Percentiles rank a stretch among this genome's conserved stretches.
Evolutionary conservation across 257 asterid genomes (phyloP).

Genomic region (Solanum virginianum): DNA sequence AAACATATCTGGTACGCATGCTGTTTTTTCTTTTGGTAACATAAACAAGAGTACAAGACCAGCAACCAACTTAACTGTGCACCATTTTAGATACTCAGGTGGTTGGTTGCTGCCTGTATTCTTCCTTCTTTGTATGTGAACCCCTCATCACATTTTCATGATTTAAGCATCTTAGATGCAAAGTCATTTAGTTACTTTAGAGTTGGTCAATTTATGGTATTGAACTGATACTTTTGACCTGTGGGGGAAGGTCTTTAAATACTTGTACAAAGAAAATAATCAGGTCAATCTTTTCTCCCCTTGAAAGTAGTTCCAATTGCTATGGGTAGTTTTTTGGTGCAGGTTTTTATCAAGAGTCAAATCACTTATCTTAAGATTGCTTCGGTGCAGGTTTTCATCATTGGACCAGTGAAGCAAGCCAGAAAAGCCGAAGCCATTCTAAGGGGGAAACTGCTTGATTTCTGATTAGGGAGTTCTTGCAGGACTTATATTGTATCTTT

Average conservation of each 20-base stretch:
- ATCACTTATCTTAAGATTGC: background rate
- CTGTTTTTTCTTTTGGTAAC: background rate
- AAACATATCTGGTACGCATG: background rate
- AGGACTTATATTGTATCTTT: background rate
- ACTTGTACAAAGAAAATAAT: background rate
- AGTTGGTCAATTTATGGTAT: background rate
- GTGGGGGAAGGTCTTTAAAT: background rate
- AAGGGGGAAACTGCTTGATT: slow-evolving; percentile 62
- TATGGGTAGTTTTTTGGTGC: slow-evolving; percentile 2
- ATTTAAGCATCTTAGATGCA: background rate
- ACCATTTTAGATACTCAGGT: background rate
- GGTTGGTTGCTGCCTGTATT: background rate
- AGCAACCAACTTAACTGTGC: background rate
- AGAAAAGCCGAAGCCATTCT: slow-evolving; percentile 87
- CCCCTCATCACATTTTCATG: background rate
- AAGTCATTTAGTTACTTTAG: background rate
- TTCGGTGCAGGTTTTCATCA: slow-evolving; percentile 62
- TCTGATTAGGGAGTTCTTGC: background rate
- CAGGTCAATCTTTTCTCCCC: background rate
- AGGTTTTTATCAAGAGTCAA: slow-evolving; percentile 51
- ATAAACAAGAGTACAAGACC: background rate
- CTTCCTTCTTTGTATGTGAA: background rate
- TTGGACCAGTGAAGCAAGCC: slow-evolving; percentile 72
- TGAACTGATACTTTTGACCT: background rate
- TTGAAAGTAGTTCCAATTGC: background rate